Evolutionary conservation across 1,284 basidiomycete species (phyloP).

Genomic region (Sporisorium scitamineum): DNA sequence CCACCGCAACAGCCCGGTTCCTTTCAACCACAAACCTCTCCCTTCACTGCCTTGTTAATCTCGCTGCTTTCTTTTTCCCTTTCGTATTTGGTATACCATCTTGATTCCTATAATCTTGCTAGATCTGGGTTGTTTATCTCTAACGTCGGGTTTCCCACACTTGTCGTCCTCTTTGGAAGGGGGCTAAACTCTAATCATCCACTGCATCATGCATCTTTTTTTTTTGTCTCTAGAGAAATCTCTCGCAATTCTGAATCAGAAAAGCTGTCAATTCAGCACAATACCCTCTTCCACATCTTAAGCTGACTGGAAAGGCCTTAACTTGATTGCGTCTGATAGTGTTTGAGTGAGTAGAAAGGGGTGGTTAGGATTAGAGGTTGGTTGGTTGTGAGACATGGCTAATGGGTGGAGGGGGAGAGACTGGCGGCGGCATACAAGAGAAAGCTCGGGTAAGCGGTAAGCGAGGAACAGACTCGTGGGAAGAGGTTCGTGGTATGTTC

Average conservation of each 20-base stretch:
- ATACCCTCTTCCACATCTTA: no score
- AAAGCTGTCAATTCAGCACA: no score
- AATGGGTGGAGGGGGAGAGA: neutral
- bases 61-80: no score
- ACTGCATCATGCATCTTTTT: neutral
- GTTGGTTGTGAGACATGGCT: neutral
- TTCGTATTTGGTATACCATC: no score
- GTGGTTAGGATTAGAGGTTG: no score
- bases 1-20: constrained; percentile 22
- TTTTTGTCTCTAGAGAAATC: neutral
- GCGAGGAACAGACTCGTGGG: constrained; percentile 11
- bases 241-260: no score
- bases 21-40: constrained; percentile 17
- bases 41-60: constrained; percentile 30
- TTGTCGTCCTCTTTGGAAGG: no score
- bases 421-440: neutral
- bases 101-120: neutral
- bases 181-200: neutral
- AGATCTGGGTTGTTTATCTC: neutral
- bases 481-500: neutral
- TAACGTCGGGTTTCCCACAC: no score
- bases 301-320: no score
- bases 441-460: neutral
- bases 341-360: no score
- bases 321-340: no score